phyloP scores from a whole-genome alignment of 2,329 filamentous ascomycete species.

The Penicillium occitanis region DNA sequence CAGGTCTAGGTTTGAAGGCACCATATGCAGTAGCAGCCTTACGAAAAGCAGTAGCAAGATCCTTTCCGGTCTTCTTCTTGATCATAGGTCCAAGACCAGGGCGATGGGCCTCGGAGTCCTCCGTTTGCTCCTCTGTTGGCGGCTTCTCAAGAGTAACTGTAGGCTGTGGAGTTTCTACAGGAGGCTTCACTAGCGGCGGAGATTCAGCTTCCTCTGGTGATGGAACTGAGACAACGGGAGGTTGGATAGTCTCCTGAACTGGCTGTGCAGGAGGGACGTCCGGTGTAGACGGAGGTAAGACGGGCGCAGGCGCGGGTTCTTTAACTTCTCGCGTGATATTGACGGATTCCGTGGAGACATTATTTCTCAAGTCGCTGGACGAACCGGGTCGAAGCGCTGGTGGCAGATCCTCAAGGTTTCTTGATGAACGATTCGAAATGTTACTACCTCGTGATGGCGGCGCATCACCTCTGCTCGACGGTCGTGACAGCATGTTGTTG shows the following conservation, averaged over 20 bases:
- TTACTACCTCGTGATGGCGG: constrained; percentile 36
- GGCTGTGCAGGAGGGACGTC: constrained; percentile 2
- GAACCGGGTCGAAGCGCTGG: constrained; percentile 28
- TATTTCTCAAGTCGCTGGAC: constrained; percentile 19
- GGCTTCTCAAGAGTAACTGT: constrained; percentile 3
- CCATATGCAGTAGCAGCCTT: constrained; percentile 72
- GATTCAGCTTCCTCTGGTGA: neutral
- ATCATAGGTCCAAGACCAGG: constrained; percentile 90
- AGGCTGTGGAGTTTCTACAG: constrained; percentile 9
- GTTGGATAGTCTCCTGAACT: neutral
- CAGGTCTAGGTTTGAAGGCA: constrained; percentile 81
- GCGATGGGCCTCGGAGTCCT: constrained; percentile 50
- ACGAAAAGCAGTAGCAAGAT: constrained; percentile 73
- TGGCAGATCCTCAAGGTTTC: constrained; percentile 26
- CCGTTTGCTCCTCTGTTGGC: constrained; percentile 1
- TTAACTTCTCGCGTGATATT: constrained; percentile 21
- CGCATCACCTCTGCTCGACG: constrained; percentile 19
- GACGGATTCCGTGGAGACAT: neutral
- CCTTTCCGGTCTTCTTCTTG: constrained; percentile 70
- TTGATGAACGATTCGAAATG: constrained; percentile 23
- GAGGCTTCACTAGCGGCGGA: constrained; percentile 27
- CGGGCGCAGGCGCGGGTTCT: constrained; percentile 21
- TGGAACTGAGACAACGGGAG: neutral
- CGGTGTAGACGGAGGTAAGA: neutral
- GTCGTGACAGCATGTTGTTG: constrained; percentile 36